Conservation (phyloP, 2,329 filamentous ascomycete species). For the Venturia pyrina region DNA sequence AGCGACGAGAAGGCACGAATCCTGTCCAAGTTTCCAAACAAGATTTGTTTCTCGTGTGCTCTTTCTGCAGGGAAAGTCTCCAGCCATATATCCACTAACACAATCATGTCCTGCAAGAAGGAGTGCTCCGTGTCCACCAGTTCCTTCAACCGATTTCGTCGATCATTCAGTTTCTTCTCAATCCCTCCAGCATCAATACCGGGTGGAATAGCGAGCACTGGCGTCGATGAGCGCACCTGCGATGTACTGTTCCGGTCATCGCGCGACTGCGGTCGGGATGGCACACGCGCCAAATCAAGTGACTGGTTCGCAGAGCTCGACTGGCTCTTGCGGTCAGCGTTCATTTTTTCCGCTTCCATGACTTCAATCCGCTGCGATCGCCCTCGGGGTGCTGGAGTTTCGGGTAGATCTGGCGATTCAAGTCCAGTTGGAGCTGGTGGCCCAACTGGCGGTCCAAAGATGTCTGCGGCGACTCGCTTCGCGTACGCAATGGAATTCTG, state of each 20-base stretch:
- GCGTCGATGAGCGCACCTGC: not conserved
- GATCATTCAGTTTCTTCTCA: slow-evolving; percentile 58
- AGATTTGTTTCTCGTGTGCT: slow-evolving; percentile 70
- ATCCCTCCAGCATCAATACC: not conserved
- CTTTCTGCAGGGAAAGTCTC: slow-evolving; percentile 67
- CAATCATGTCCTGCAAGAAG: slow-evolving; percentile 92
- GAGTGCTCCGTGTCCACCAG: slow-evolving; percentile 85
- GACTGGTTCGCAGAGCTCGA: not conserved
- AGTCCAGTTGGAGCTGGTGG: not conserved
- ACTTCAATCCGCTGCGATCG: not conserved
- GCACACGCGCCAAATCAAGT: not conserved
- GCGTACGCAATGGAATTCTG: slow-evolving; percentile 9
- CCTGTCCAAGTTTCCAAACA: slow-evolving; percentile 90
- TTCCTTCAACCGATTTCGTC: slow-evolving; percentile 75
- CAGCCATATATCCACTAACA: slow-evolving; percentile 95
- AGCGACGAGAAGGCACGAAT: slow-evolving; percentile 76
- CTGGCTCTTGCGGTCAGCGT: not conserved
- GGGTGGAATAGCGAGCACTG: not conserved
- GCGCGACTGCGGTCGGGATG: not conserved
- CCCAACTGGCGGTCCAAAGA: not conserved
- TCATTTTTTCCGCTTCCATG: not conserved
- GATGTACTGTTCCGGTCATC: not conserved
- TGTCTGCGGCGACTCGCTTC: not conserved
- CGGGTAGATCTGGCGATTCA: slow-evolving; percentile 3
- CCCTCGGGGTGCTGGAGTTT: slow-evolving; percentile 7